Percentiles rank a stretch among this genome's conserved stretches.
These are phyloP conservation scores for Conticribra guillardii DNA, from an alignment of 108 stramenopile genomes.

Conservation along the genomic window DNA sequence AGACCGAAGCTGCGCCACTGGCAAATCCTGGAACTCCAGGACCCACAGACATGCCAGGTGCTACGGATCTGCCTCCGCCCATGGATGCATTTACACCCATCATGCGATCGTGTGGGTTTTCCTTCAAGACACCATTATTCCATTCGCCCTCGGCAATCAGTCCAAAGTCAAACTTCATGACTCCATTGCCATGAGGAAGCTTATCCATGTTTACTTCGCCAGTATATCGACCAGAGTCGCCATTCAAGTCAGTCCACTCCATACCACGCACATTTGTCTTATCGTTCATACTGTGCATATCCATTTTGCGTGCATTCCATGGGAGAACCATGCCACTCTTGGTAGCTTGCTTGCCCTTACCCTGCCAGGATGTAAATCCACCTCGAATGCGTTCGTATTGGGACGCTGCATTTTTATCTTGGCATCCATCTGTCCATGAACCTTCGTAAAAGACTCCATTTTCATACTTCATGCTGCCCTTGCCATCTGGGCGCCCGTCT, in stretches of 20 bases:
- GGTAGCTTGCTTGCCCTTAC: conserved; percentile 27
- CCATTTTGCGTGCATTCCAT: conserved; percentile 43
- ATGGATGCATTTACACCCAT: conserved; percentile 30
- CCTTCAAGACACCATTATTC: conserved; percentile 52
- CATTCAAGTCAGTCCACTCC: conserved; percentile 46
- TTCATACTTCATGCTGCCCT: conserved; percentile 43
- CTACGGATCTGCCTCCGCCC: conserved; percentile 6
- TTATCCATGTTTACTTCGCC: conserved; percentile 31
- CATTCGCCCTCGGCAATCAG: conserved; percentile 67
- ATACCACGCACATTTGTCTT: conserved; percentile 44
- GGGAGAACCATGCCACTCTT: conserved; percentile 33
- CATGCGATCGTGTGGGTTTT: conserved; percentile 56
- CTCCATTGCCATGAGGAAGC: conserved; percentile 62
- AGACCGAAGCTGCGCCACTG: too few species aligned
- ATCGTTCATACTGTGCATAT: conserved; percentile 10
- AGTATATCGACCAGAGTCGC: conserved; percentile 34
- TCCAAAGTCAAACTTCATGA: conserved; percentile 69
- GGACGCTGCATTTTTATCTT: conserved; percentile 42
- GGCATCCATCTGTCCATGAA: conserved; percentile 36
- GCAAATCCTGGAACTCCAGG: conserved; percentile 7
- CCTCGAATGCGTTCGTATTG: conserved; percentile 40
- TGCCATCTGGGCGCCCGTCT: conserved; percentile 29
- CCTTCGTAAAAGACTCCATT: conserved; percentile 46
- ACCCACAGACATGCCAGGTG: conserved; percentile 16
- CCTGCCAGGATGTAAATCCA: conserved; percentile 45